Conservation (phyloP, 192 early-diverging fungal genomes). For the Coemansia sp. region DNA sequence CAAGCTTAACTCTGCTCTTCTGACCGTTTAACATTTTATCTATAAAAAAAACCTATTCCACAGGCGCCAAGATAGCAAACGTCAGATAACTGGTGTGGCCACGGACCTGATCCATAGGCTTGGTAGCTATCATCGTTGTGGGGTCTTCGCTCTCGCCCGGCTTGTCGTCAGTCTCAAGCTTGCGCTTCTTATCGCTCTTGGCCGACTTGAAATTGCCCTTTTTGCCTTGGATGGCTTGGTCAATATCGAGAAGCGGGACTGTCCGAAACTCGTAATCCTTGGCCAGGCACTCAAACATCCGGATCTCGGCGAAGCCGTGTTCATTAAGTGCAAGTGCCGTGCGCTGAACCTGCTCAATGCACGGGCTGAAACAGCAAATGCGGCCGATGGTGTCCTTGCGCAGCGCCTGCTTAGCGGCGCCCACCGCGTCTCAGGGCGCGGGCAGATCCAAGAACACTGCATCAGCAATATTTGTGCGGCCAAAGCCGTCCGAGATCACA, state of each 20-base stretch:
- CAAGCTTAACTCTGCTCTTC: slow-evolving; percentile 33
- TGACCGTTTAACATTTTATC: slow-evolving; percentile 30
- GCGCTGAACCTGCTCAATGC: slow-evolving; percentile 89
- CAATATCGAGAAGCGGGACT: slow-evolving; percentile 60
- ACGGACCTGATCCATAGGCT: slow-evolving; percentile 54
- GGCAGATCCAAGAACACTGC: slow-evolving; percentile 96
- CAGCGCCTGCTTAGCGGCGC: slow-evolving; percentile 78
- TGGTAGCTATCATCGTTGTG: slow-evolving; percentile 57
- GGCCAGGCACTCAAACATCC: slow-evolving; percentile 92
- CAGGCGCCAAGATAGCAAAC: slow-evolving; percentile 65
- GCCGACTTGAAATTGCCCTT: slow-evolving; percentile 34
- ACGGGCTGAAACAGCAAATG: slow-evolving; percentile 93
- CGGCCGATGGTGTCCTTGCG: slow-evolving; percentile 74
- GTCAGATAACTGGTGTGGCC: slow-evolving; percentile 96
- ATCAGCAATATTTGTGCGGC: slow-evolving; percentile 62
- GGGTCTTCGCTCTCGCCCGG: neutral
- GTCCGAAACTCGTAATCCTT: slow-evolving; percentile 69
- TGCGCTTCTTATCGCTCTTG: slow-evolving; percentile 38
- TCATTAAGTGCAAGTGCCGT: slow-evolving; percentile 74
- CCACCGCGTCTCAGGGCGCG: slow-evolving; percentile 92
- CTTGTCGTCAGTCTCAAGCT: slow-evolving; percentile 7
- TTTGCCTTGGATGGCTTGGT: slow-evolving; percentile 55
- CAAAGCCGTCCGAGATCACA: slow-evolving; percentile 77
- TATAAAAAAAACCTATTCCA: neutral
- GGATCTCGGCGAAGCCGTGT: slow-evolving; percentile 83